Base-by-base conservation (phyloP, 2,329 filamentous ascomycete genomes). In the Chrysoporthe deuterocubensis region DNA sequence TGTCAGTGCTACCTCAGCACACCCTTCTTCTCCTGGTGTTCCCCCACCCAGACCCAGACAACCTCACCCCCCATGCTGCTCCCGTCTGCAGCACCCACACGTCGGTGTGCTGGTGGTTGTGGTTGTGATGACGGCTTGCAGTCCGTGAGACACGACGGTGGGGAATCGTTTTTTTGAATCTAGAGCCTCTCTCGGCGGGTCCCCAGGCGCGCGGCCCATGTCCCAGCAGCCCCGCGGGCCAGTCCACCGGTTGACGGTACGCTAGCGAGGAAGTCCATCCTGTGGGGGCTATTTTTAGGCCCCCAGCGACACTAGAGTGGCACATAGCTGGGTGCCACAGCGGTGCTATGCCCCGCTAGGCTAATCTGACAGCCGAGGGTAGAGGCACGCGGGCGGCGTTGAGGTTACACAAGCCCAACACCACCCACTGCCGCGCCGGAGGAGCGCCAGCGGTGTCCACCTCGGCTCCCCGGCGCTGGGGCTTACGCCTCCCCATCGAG, bases 281-380 rank as follows among this genome's bases (percentile, higher is more conserved):
- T 56, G 66, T 67, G 66, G 66, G 66, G 62, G 66, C 66, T 67
- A 67, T 67, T 67, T 67, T 67, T 67, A 67, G 66, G 37, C 18
- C 56, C 54, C 62, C 21, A n/a, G 46, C 44, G 16, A 16, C 26
- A 26, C 26, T 26, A 26, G 26, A 26, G 26, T 26, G 26, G 50
- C 26, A 32, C 26, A 34, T 32, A 54, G 18, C 8, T n/a, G 46
- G 37, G 46, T 48, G 46, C 46, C 46, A n/a, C 46, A n/a, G 46
- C 4, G 46, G 46, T n/a, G 50, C 50, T 54, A 54, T 21, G 18
- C 65, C 56, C 66, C 66, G 46, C 66, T 67, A 67, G 62, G 26
- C 52, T 34, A 61, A 56, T 67, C 46, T 65, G 46, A 50, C 46
- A 37, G 50, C 16, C 14, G 21, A 54, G 26, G 50, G 26, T 54